These are phyloP conservation scores for Astrothelium subdiscretum DNA, from an alignment of 495 filamentous ascomycete genomes.

Conservation along the genomic window DNA sequence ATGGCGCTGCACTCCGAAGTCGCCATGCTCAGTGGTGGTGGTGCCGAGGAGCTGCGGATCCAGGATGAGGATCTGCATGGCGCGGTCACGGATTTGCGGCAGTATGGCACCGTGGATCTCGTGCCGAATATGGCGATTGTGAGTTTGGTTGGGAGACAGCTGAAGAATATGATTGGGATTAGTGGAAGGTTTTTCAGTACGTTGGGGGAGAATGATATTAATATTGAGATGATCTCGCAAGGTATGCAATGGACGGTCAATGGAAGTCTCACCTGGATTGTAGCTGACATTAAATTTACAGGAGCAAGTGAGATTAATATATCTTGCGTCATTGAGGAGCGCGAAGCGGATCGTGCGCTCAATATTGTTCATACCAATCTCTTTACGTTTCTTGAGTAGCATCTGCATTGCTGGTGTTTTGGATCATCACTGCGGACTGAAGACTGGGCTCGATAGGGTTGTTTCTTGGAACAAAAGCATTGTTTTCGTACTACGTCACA, in stretches of 20 bases:
- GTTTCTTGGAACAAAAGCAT: no score
- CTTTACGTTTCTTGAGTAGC: conserved; percentile 43
- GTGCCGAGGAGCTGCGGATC: conserved; percentile 48
- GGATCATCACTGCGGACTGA: no score
- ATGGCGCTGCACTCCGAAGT: conserved; percentile 71
- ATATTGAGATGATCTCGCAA: conserved; percentile 97
- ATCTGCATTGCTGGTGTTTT: background rate
- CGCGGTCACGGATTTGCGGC: conserved; percentile 48
- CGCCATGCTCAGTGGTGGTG: conserved; percentile 37
- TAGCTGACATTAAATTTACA: no score
- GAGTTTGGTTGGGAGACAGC: conserved; percentile 79
- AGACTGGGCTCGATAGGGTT: no score
- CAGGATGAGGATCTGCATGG: conserved; percentile 23
- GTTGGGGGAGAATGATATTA: conserved; percentile 71
- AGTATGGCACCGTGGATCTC: conserved; percentile 76
- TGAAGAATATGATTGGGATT: conserved; percentile 91
- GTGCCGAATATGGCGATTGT: conserved; percentile 83
- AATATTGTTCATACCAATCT: conserved; percentile 91
- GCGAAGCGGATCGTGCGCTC: conserved; percentile 80
- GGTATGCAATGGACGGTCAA: conserved; percentile 41
- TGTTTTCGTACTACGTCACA: no score
- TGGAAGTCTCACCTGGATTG: no score
- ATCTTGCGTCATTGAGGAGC: conserved; percentile 86
- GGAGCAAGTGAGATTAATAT: conserved; percentile 98
- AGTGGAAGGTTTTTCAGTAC: conserved; percentile 60